A percentile compares a stretch with the other conserved stretches of the same genome.
Evolutionary conservation across 306 rosid species (phyloP).

Genomic region (Prunus armeniaca): DNA sequence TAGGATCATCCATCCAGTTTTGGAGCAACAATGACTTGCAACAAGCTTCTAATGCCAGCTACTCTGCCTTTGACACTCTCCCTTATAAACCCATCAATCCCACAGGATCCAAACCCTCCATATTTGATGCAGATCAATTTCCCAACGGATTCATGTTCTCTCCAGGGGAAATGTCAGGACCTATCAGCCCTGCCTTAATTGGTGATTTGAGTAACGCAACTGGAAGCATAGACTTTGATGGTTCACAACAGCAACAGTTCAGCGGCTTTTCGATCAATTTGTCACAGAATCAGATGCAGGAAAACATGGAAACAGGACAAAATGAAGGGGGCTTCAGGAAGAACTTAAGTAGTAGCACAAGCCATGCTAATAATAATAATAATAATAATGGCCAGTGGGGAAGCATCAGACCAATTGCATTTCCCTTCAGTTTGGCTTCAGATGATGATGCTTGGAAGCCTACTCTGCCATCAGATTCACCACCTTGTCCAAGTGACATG

Average conservation of each 20-base stretch:
- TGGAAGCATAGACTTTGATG: conserved; percentile 43
- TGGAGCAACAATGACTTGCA: conserved; percentile 30
- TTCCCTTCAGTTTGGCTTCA: conserved; percentile 56
- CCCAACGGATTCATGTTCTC: conserved; percentile 45
- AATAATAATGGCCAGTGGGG: conserved; percentile 31
- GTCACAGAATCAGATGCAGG: conserved; percentile 41
- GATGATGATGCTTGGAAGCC: conserved; percentile 58
- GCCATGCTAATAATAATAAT: conserved; percentile 8
- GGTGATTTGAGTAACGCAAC: conserved; percentile 7
- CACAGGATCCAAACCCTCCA: conserved; percentile 22
- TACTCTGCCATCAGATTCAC: conserved; percentile 46
- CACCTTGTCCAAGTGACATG: conserved; percentile 53
- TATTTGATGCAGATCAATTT: conserved; percentile 31
- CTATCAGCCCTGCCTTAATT: conserved; percentile 29
- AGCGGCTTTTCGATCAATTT: conserved; percentile 42
- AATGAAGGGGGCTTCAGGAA: conserved; percentile 25
- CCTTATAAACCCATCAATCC: conserved; percentile 34
- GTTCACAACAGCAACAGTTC: conserved; percentile 36
- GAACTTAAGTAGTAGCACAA: neutral
- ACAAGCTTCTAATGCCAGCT: conserved; percentile 22
- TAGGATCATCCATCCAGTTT: conserved; percentile 34
- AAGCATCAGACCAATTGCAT: conserved; percentile 37
- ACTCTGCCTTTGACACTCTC: conserved; percentile 36
- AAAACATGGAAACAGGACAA: conserved; percentile 16
- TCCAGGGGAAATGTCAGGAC: conserved; percentile 31